Evolutionary conservation across 768 basidiomycete species (phyloP).

Genomic region (Peribolospora kevripleyi): DNA sequence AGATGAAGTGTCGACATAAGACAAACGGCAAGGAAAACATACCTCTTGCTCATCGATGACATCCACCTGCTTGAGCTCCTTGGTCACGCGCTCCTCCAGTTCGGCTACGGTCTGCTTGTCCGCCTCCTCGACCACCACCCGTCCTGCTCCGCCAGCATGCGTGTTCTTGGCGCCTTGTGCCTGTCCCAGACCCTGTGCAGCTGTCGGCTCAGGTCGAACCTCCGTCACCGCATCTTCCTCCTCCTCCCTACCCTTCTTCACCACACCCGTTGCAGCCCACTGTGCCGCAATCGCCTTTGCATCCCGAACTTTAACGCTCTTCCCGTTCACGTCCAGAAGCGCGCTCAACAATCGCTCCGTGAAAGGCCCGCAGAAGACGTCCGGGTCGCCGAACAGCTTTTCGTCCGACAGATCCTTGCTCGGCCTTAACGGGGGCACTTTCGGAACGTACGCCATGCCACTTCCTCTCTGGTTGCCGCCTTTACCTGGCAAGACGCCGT

Average conservation of each 20-base stretch:
- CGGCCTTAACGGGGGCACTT: no score
- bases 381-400: slow-evolving; percentile 1
- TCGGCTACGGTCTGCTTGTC: no score
- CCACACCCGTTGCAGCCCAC: slow-evolving; percentile 23
- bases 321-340: background rate
- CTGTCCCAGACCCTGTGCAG: no score
- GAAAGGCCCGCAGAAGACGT: slow-evolving; percentile 9
- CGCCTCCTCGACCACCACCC: background rate
- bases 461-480: no score
- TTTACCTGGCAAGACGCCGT: no score
- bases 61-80: slow-evolving; percentile 18
- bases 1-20: slow-evolving; percentile 29
- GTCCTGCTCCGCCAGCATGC: background rate
- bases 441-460: no score
- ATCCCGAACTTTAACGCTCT: no score
- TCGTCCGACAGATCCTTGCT: background rate
- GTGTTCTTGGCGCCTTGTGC: no score
- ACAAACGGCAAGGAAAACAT: slow-evolving; percentile 31
- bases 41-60: slow-evolving; percentile 20
- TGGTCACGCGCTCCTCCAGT: slow-evolving; percentile 7
- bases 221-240: slow-evolving; percentile 54
- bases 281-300: no score
- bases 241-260: slow-evolving; percentile 26
- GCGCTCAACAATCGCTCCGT: slow-evolving; percentile 13
- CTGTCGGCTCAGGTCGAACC: slow-evolving; percentile 10